Conservation (phyloP, 2,329 filamentous ascomycete genomes). For the Fusarium veterinarium region DNA sequence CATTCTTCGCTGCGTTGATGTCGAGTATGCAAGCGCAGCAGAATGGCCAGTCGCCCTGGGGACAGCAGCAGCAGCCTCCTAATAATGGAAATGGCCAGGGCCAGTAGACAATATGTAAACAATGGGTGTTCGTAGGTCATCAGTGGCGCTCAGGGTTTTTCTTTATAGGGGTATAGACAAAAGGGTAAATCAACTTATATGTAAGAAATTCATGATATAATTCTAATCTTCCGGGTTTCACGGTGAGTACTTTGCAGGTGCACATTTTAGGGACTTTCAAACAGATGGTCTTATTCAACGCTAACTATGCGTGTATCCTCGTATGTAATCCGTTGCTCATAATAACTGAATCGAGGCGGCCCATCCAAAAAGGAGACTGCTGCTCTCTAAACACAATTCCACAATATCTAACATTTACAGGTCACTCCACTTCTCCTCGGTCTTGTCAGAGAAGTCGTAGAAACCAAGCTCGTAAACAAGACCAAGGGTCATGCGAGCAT, state of each 20-base stretch:
- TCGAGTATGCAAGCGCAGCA: conserved; percentile 55
- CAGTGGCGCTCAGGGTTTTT: conserved; percentile 27
- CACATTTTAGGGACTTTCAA: too few relatives aligned
- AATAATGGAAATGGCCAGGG: conserved; percentile 43
- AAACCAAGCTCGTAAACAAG: conserved; percentile 87
- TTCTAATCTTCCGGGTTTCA: background rate
- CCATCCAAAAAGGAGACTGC: background rate
- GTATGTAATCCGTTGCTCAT: conserved; percentile 33
- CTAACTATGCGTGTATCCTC: conserved; percentile 12
- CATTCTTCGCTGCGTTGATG: conserved; percentile 65
- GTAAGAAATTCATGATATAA: conserved; percentile 14
- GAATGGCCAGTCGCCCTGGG: conserved; percentile 47
- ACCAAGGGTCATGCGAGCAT: conserved; percentile 85
- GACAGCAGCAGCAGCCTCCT: conserved; percentile 46
- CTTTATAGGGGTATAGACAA: conserved; percentile 33
- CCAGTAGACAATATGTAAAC: conserved; percentile 28
- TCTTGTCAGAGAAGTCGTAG: conserved; percentile 70
- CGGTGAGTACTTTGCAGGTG: background rate
- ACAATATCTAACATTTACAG: conserved; percentile 44
- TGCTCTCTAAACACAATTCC: background rate
- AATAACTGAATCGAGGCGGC: background rate
- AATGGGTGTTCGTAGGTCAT: conserved; percentile 12
- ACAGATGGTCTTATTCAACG: conserved; percentile 1
- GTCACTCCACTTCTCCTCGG: conserved; percentile 49
- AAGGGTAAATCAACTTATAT: conserved; percentile 14